Conservation (phyloP, 2,329 filamentous ascomycete species). For the Intubia oerlemansii region DNA sequence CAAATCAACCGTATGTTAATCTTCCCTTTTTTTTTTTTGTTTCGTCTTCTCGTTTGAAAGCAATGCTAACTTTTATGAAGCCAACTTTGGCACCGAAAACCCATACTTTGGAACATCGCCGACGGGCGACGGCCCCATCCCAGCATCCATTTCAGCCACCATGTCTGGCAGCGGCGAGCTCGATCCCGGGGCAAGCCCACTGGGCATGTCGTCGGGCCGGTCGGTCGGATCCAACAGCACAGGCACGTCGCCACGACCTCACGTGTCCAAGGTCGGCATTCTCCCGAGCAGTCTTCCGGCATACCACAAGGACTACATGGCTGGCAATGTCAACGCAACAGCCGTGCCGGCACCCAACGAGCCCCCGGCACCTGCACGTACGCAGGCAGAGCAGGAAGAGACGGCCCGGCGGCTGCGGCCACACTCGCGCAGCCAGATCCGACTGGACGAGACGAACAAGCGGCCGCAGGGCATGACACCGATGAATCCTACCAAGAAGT, state of each 20-base stretch:
- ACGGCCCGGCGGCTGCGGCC: conserved; percentile 66
- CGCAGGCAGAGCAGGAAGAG: conserved; percentile 59
- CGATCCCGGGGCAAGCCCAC: conserved; percentile 23
- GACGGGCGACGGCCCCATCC: conserved; percentile 29
- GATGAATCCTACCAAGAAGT: conserved; percentile 43
- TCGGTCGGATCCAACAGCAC: conserved; percentile 29
- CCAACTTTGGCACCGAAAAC: conserved; percentile 24
- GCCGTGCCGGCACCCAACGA: conserved; percentile 25
- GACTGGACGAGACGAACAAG: conserved; percentile 40
- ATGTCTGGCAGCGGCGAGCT: conserved; percentile 11
- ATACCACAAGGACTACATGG: conserved; percentile 79
- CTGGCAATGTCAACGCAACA: conserved; percentile 25
- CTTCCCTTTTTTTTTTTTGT: conserved; percentile 6
- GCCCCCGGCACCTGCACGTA: conserved; percentile 28
- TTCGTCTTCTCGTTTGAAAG: too few species aligned
- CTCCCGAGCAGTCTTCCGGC: conserved; percentile 77
- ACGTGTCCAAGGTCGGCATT: conserved; percentile 74
- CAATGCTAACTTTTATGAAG: too few species aligned
- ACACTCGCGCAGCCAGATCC: conserved; percentile 51
- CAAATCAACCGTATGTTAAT: conserved; percentile 68
- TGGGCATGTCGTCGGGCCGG: conserved; percentile 32
- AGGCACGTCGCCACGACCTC: conserved; percentile 27
- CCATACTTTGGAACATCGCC: conserved; percentile 22
- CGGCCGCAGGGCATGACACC: conserved; percentile 42
- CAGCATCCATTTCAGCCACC: conserved; percentile 33